A percentile compares a stretch with the other conserved stretches of the same genome.
phyloP scores from a whole-genome alignment of 129 eudicot species.

The Helianthus tuberosus region DNA sequence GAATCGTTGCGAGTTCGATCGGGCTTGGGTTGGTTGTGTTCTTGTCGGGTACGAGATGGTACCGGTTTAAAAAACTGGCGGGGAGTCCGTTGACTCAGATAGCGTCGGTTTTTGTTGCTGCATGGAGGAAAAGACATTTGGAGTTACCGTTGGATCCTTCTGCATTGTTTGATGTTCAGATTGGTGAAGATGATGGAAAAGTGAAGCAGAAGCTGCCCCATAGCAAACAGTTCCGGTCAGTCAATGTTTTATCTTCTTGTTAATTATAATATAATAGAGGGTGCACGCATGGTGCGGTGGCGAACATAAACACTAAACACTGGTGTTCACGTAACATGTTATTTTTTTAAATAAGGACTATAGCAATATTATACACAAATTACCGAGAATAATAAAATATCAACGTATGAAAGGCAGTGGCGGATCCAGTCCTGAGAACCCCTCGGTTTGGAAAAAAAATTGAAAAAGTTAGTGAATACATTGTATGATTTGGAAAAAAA shows the following conservation, averaged over 20 bases:
- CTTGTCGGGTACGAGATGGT: conserved; percentile 66
- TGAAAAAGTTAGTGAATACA: too few species aligned
- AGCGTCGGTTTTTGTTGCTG: conserved; percentile 73
- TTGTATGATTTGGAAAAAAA: too few species aligned
- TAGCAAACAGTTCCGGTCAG: conserved; percentile 85
- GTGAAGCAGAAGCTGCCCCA: conserved; percentile 77
- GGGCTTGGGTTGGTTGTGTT: conserved; percentile 65
- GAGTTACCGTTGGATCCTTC: conserved; percentile 73
- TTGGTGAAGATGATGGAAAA: conserved; percentile 32
- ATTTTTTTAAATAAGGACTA: too few species aligned
- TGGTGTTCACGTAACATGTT: too few species aligned
- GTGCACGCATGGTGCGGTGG: too few species aligned
- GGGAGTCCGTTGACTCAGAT: conserved; percentile 96
- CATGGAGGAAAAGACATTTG: conserved; percentile 71
- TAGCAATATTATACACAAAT: too few species aligned
- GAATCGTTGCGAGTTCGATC: conserved; percentile 71
- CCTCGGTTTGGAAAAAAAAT: too few species aligned
- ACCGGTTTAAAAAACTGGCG: conserved; percentile 87
- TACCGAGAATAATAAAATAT: too few species aligned
- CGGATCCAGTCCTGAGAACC: too few species aligned
- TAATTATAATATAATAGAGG: neutral
- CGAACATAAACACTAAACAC: too few species aligned
- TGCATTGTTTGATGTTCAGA: conserved; percentile 42
- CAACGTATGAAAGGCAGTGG: too few species aligned
- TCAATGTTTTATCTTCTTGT: neutral